These are phyloP conservation scores for Citrullus amarus DNA, from an alignment of 306 rosid genomes.

Conservation along the genomic window DNA sequence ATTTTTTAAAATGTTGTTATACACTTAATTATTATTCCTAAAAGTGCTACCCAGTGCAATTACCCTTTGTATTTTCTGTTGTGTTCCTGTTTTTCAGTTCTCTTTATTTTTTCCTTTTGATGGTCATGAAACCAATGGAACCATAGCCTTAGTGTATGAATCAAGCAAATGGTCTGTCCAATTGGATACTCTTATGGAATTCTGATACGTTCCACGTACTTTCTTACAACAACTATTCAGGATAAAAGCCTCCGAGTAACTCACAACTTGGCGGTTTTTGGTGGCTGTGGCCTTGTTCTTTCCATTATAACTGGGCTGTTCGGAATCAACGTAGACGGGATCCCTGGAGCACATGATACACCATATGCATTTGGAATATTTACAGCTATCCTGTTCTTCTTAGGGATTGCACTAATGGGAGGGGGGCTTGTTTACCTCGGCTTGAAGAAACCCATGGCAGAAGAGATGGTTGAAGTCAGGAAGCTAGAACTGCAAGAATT, in stretches of 20 bases:
- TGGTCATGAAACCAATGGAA: background rate
- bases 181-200: background rate
- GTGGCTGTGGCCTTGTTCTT: slow-evolving; percentile 76
- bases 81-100: background rate
- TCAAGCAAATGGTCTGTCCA: background rate
- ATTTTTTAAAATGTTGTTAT: no score
- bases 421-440: slow-evolving; percentile 69
- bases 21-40: no score
- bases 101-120: background rate
- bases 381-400: slow-evolving; percentile 37
- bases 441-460: slow-evolving; percentile 43
- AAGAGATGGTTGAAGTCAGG: slow-evolving; percentile 56
- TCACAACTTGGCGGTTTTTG: slow-evolving; percentile 72
- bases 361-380: slow-evolving; percentile 83
- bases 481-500: slow-evolving; percentile 66
- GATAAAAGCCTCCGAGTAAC: slow-evolving; percentile 85
- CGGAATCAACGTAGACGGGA: slow-evolving; percentile 92
- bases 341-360: slow-evolving; percentile 51
- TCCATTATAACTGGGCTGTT: slow-evolving; percentile 75
- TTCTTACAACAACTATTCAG: slow-evolving; percentile 24
- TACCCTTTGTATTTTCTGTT: background rate
- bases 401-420: slow-evolving; percentile 44
- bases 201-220: background rate
- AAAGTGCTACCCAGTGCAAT: no score
- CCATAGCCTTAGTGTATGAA: background rate